Base-by-base conservation (phyloP, 257 asterid genomes). In the Solanum peruvianum region DNA sequence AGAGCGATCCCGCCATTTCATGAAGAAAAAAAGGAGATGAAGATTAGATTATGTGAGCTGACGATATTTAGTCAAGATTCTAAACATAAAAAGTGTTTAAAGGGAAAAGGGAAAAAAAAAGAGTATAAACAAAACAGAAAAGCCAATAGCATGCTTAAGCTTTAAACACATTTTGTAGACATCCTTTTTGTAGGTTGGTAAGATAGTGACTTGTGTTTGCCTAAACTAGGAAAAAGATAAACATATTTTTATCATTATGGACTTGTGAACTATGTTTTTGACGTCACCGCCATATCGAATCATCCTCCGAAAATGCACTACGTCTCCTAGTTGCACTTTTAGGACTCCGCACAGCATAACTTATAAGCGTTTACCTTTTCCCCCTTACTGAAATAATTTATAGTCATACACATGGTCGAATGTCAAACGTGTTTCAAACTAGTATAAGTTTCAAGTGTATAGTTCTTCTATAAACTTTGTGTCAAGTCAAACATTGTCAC, bases 1-100 rank as follows among this genome's bases (percentile, higher is more conserved):
- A 89, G 84, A 64, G 23, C n/a, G 5, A 85, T 70, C 11, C 82
- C 91, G 81, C 89, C 87, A 47, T 49, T 72, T 76, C 91, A 92
- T 92, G 93, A 93, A 91, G 9, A 92, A 90, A 42, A 91, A 90
- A 62, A 25, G 35, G 75, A 83, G 12, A 2, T 16, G 35, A 72
- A 87, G 16, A 70, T 39, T 70, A 66, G 44, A 66, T 45, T 20
- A 56, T 58, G 18, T 45, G 85, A 71, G 80, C 62, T 20, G 83
- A 27, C n/a, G 60, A 47, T 56, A 83, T 87, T 64, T 81, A 88
- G 86, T 69, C 86, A 64, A 86, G 47, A 56, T 29, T 81, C 29
- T 29, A 47, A 10, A 15, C 49, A 25, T 64, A 7, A 85, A 82
- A 66, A 80, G 62, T 31, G 37, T 14, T 8, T 33, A 39, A 90